phyloP scores from a whole-genome alignment of 768 basidiomycete species.

The Leccinum obscurum region DNA sequence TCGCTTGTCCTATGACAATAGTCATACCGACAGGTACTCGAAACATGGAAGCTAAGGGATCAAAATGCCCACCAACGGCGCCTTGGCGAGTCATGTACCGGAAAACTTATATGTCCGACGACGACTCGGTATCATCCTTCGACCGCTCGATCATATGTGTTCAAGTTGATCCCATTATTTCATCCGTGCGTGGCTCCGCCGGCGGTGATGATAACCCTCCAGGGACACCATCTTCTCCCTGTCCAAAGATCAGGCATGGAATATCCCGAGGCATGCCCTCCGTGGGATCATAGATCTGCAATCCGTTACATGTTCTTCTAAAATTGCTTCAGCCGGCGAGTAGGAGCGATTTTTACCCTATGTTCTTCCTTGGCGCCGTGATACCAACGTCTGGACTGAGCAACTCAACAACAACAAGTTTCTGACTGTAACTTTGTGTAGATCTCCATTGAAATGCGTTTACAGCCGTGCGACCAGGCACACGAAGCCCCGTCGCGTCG shows the following conservation, averaged over 20 bases:
- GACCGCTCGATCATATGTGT: neutral
- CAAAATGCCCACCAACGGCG: neutral
- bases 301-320: neutral
- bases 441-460: constrained; percentile 1
- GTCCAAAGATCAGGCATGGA: neutral
- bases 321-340: neutral
- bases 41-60: neutral
- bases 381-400: neutral
- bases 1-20: neutral
- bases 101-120: no score
- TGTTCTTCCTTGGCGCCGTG: neutral
- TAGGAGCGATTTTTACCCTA: neutral
- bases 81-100: neutral
- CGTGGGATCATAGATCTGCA: neutral
- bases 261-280: neutral
- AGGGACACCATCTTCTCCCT: neutral
- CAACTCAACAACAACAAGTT: neutral
- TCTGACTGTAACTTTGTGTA: neutral
- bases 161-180: neutral
- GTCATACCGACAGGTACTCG: neutral
- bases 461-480: neutral
- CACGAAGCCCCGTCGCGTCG: neutral
- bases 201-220: neutral
- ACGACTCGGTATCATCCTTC: neutral
- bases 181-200: neutral